Conservation (phyloP, 768 basidiomycete genomes). For the Termitomyces sp. region DNA sequence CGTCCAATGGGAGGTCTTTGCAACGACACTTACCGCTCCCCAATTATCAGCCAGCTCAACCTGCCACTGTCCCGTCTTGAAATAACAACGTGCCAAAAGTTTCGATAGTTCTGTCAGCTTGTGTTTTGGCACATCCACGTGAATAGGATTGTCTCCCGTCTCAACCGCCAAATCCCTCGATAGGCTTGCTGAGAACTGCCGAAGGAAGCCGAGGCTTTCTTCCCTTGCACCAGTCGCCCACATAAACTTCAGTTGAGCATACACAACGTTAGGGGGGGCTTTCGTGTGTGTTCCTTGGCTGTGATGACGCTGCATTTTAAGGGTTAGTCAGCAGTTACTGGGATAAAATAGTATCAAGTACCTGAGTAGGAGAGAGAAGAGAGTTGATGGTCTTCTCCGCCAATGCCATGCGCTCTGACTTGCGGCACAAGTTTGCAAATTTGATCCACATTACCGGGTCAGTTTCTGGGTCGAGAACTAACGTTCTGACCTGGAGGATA, state of each 20-base stretch:
- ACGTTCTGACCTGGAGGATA: constrained; percentile 90
- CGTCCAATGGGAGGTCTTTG: not conserved
- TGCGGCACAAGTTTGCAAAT: constrained; percentile 96
- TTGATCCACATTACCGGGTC: constrained; percentile 99
- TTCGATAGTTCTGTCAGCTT: constrained; percentile 69
- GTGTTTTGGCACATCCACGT: constrained; percentile 52
- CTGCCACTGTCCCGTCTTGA: constrained; percentile 97
- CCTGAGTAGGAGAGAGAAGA: constrained; percentile 72
- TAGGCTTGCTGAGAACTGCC: constrained; percentile 77
- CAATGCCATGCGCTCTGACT: constrained; percentile 89
- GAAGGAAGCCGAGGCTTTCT: constrained; percentile 80
- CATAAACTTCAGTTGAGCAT: constrained; percentile 92
- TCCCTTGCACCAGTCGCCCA: constrained; percentile 85
- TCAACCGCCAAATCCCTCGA: constrained; percentile 72
- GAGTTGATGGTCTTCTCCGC: constrained; percentile 98
- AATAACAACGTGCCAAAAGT: constrained; percentile 94
- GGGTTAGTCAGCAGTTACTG: not conserved
- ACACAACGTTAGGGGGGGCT: constrained; percentile 94
- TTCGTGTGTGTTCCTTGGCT: constrained; percentile 54
- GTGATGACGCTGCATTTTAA: constrained; percentile 44
- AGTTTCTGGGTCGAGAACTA: constrained; percentile 90
- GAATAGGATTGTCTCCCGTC: constrained; percentile 46
- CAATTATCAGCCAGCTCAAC: constrained; percentile 76
- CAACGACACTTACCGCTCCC: constrained; percentile 59
- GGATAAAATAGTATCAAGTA: constrained; percentile 26